A percentile compares a stretch with the other conserved stretches of the same genome.
Evolutionary conservation across 116 monocot genomes (phyloP).

Genomic region (Iris pallida): DNA sequence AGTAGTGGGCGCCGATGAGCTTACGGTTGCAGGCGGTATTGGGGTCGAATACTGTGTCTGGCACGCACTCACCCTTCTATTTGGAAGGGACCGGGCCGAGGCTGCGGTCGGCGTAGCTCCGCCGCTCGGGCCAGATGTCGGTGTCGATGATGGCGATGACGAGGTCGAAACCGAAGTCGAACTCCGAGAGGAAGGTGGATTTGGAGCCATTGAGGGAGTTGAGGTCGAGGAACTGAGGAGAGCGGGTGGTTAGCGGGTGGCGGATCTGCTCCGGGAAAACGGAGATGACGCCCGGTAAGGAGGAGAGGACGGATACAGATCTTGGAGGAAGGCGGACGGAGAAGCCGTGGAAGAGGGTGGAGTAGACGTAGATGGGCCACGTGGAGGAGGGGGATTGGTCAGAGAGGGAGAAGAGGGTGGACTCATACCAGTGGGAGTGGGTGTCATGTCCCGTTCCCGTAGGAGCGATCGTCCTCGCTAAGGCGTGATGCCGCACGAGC

Average conservation of each 20-base stretch:
- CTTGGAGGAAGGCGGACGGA: slow-evolving; percentile 48
- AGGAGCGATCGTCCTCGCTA: no score
- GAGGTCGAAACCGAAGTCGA: slow-evolving; percentile 50
- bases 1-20: slow-evolving; percentile 69
- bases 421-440: slow-evolving; percentile 85
- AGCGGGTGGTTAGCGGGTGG: slow-evolving; percentile 57
- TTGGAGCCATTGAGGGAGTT: slow-evolving; percentile 16
- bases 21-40: slow-evolving; percentile 64
- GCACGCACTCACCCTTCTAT: slow-evolving; percentile 57
- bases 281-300: slow-evolving; percentile 42
- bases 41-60: slow-evolving; percentile 29
- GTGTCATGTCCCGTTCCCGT: no score
- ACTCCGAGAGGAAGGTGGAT: slow-evolving; percentile 1
- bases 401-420: slow-evolving; percentile 29
- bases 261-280: slow-evolving; percentile 69
- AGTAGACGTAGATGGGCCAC: slow-evolving; percentile 68
- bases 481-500: no score
- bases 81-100: slow-evolving; percentile 53
- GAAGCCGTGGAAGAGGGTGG: slow-evolving; percentile 67
- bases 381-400: slow-evolving; percentile 11
- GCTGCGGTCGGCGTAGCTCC: slow-evolving; percentile 57
- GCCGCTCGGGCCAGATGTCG: slow-evolving; percentile 63
- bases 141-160: slow-evolving; percentile 73
- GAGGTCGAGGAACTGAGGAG: slow-evolving; percentile 73
- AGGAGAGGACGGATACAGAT: slow-evolving; percentile 28